Percentiles rank a stretch among this genome's conserved stretches.
These are phyloP conservation scores for Acorus calamus DNA, from an alignment of 106 monocot genomes.

Conservation along the genomic window DNA sequence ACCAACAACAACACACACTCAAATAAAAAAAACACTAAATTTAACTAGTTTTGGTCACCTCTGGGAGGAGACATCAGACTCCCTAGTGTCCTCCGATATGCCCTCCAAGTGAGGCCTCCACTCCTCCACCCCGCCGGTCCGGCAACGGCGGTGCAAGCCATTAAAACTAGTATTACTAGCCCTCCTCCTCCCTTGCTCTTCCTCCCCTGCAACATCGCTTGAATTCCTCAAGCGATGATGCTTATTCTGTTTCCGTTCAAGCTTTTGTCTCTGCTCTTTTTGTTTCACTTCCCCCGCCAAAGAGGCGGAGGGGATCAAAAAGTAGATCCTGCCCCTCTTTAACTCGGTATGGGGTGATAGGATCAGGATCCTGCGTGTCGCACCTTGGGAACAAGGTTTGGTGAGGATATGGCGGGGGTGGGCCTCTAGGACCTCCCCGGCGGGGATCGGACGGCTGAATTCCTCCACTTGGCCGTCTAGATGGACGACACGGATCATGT, in stretches of 20 bases:
- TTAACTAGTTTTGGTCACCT: no score
- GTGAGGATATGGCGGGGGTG: conserved; percentile 59
- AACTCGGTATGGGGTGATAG: conserved; percentile 45
- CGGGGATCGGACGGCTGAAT: conserved; percentile 38
- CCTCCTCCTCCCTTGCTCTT: no score
- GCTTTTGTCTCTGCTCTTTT: conserved; percentile 1
- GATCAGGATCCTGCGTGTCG: conserved; percentile 23
- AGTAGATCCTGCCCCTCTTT: conserved; percentile 51
- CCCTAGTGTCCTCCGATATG: conserved; percentile 39
- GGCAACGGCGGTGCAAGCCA: conserved; percentile 3
- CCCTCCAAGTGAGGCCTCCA: conserved; percentile 61
- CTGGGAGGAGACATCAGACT: neutral
- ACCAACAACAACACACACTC: neutral
- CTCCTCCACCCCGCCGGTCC: conserved; percentile 21
- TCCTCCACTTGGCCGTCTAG: conserved; percentile 59
- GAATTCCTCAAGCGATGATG: neutral
- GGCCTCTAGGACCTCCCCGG: conserved; percentile 43
- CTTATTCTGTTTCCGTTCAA: neutral
- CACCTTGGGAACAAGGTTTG: conserved; percentile 35
- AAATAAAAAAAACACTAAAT: neutral
- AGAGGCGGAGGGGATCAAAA: conserved; percentile 45
- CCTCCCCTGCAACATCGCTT: no score
- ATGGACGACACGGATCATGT: conserved; percentile 55
- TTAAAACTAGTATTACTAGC: no score
- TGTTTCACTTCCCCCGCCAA: conserved; percentile 9